These are phyloP conservation scores for Lepidium sativum DNA, from an alignment of 345 rosid genomes.

Conservation along the genomic window DNA sequence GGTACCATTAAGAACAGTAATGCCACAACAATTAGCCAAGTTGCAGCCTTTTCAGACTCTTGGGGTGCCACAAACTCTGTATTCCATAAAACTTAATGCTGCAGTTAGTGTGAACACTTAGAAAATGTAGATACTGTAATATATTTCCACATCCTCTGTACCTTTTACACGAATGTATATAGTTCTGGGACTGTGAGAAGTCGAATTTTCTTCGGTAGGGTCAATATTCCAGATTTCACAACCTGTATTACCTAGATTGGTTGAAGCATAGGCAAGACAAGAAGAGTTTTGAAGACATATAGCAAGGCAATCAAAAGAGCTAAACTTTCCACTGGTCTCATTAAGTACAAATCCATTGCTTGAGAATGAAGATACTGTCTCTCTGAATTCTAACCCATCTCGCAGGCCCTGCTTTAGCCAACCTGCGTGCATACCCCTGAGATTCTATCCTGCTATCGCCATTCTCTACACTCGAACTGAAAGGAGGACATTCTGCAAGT, in stretches of 20 bases:
- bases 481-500: background rate
- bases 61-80: background rate
- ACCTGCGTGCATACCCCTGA: background rate
- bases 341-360: slow-evolving; percentile 7
- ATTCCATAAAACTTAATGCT: background rate
- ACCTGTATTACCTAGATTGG: slow-evolving; percentile 21
- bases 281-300: slow-evolving; percentile 28
- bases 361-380: background rate
- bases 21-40: slow-evolving; percentile 25
- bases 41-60: background rate
- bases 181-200: slow-evolving; percentile 4
- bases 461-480: background rate
- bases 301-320: slow-evolving; percentile 16
- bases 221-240: slow-evolving; percentile 34
- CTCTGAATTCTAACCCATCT: background rate
- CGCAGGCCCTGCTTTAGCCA: too few relatives aligned
- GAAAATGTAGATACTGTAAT: background rate
- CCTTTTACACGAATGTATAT: slow-evolving; percentile 3
- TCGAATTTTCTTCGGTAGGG: background rate
- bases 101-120: background rate
- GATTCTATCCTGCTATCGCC: background rate
- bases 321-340: slow-evolving; percentile 16
- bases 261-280: slow-evolving; percentile 39
- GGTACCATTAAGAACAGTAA: slow-evolving; percentile 7
- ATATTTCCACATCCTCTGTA: background rate